phyloP scores from a whole-genome alignment of 768 basidiomycete genomes.

The Antrodiella citrinella region DNA sequence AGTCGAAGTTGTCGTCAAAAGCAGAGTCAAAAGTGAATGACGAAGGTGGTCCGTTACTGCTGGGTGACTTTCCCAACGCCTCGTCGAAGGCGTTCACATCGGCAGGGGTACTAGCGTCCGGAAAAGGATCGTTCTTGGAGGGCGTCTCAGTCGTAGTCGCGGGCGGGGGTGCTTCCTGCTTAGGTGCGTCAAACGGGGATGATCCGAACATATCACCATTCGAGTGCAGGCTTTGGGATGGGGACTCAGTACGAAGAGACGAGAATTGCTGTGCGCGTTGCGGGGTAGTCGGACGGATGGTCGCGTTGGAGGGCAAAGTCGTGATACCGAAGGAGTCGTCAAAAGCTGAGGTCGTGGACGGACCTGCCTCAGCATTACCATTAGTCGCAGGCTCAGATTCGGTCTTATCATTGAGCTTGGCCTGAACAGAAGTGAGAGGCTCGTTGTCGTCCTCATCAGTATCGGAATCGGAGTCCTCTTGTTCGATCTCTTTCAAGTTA shows the following conservation, averaged over 20 bases:
- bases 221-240: constrained; percentile 13
- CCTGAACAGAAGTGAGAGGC: constrained; percentile 20
- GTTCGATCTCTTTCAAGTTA: constrained; percentile 51
- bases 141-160: not conserved
- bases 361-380: constrained; percentile 4
- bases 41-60: constrained; percentile 24
- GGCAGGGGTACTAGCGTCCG: constrained; percentile 5
- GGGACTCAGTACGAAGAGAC: constrained; percentile 12
- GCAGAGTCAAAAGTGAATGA: constrained; percentile 50
- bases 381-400: constrained; percentile 4
- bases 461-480: constrained; percentile 43
- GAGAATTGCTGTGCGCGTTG: constrained; percentile 6
- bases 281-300: not conserved
- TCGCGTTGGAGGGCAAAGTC: not conserved
- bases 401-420: constrained; percentile 12
- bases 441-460: constrained; percentile 39
- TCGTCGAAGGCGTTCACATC: constrained; percentile 47
- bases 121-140: not conserved
- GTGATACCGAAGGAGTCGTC: constrained; percentile 49
- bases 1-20: constrained; percentile 65
- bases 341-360: constrained; percentile 29
- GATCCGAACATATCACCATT: constrained; percentile 13
- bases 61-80: constrained; percentile 48
- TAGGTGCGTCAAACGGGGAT: constrained; percentile 4
- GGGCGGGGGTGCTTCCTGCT: not conserved